Percentiles rank a stretch among this genome's conserved stretches.
These are phyloP conservation scores for Floccularia luteovirens DNA, from an alignment of 768 basidiomycete species.

Conservation along the genomic window DNA sequence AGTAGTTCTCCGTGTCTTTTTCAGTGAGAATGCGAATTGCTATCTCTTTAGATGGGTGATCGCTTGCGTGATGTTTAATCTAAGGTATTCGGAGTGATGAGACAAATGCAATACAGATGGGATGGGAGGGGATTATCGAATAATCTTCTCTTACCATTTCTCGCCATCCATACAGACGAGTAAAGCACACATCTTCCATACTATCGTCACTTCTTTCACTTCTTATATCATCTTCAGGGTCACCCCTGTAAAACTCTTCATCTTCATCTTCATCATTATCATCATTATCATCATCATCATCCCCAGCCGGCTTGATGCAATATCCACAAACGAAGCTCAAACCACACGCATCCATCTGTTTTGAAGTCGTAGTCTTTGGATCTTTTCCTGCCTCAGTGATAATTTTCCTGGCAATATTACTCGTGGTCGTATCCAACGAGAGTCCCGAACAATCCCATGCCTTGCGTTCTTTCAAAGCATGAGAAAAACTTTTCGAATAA, in stretches of 20 bases:
- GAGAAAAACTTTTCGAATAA: not conserved
- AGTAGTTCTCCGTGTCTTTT: not conserved
- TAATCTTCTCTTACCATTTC: conserved; percentile 12
- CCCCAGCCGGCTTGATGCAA: conserved; percentile 4
- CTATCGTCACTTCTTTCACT: too few relatives aligned
- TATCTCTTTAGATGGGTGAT: not conserved
- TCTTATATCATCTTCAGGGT: not conserved
- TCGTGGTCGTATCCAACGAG: not conserved
- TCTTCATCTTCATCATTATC: too few relatives aligned
- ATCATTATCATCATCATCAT: not conserved
- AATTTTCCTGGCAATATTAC: not conserved
- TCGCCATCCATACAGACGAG: conserved; percentile 11
- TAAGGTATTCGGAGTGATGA: not conserved
- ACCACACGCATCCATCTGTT: conserved; percentile 12
- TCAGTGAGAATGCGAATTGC: not conserved
- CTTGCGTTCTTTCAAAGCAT: not conserved
- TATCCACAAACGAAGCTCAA: conserved; percentile 11
- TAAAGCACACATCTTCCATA: not conserved
- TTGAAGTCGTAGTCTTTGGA: conserved; percentile 8
- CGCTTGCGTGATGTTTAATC: conserved; percentile 2
- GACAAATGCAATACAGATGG: too few relatives aligned
- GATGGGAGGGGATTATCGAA: too few relatives aligned
- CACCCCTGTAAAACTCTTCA: too few relatives aligned
- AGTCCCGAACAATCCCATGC: not conserved
- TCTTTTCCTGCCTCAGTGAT: conserved; percentile 3